Evolutionary conservation across 140 eudicot genomes (phyloP), one percentile per base, ranked within the genome.

Genomic region (Flaveria floridana): DNA sequence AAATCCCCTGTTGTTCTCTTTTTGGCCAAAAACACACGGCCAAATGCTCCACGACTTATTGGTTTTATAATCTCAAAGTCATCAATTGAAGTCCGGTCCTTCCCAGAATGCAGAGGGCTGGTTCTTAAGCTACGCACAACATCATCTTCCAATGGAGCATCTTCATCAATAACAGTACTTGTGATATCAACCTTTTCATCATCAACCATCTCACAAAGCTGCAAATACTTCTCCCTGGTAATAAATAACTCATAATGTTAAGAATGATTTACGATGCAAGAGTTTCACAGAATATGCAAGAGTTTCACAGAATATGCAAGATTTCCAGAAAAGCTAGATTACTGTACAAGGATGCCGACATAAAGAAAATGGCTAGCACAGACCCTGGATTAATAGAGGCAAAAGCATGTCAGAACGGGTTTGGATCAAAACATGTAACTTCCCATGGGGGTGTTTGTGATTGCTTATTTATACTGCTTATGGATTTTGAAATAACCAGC

Each of bases 41-140:
- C 97, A 79, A 92, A 92, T 12, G 97, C 97, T 59, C 97, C 97
- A 77, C 97, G 97, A 78, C 97, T 92, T 14, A 92, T 92, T 53
- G 97, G 97, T 78, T 92, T 92, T 30, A 92, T 92, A 70, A 92
- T 92, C 82, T 92, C 97, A 61, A 92, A 92, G 84, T 89, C 95
- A 64, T 92, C 97, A 75, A 92, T 92, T 5, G 97, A 92, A 57
- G 97, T 92, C 2, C 97, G 90, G 68, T 92, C 97, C 76, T 86
- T 92, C 65, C 85, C 79, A 46, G 96, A 70, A 86, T 92, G 97
- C 19, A 92, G 74, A 56, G 97, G 97, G 76, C 97, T 92, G 73
- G 96, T 89, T 65, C 96, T 84, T 78, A 92, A 78, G 80, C 97
- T 92, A 44, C 95, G 96, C 44, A 89, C 84, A 71, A 92, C 96